Evolutionary conservation across 139 green algal species (phyloP).

Genomic region (Nannochloris sp.): DNA sequence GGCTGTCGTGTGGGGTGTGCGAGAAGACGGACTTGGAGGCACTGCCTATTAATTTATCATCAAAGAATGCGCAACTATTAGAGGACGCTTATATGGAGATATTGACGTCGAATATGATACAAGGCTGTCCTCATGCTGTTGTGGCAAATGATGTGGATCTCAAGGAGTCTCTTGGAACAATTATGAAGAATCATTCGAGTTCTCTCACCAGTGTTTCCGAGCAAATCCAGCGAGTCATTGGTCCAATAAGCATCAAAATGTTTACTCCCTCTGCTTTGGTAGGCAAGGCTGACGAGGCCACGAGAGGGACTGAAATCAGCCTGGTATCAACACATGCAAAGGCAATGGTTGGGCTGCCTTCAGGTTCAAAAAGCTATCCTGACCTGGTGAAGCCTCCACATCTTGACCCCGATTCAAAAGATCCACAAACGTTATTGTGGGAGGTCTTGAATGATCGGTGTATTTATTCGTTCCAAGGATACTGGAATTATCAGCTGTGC

Average conservation of each 20-base stretch:
- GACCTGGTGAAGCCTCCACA: not conserved
- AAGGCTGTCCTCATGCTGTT: not conserved
- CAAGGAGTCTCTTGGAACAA: too few species aligned
- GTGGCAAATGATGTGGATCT: too few species aligned
- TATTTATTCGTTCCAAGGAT: constrained; percentile 6
- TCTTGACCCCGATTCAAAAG: not conserved
- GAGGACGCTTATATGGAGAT: not conserved
- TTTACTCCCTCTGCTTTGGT: too few species aligned
- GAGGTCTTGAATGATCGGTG: not conserved
- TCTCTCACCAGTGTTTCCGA: too few species aligned
- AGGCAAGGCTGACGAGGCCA: too few species aligned
- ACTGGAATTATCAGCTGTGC: constrained; percentile 14
- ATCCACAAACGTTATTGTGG: not conserved
- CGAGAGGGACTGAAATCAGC: too few species aligned
- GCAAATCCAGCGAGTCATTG: too few species aligned
- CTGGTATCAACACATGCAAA: too few species aligned
- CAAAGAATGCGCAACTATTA: not conserved
- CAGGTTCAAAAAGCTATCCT: not conserved
- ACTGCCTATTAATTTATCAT: constrained; percentile 5
- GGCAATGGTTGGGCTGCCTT: too few species aligned
- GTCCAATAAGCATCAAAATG: too few species aligned
- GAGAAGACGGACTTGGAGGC: not conserved
- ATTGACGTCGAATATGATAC: not conserved
- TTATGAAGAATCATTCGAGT: too few species aligned
- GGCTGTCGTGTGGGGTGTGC: constrained; percentile 2